Conservation (phyloP, 106 monocot species). For the Posidonia australis region DNA sequence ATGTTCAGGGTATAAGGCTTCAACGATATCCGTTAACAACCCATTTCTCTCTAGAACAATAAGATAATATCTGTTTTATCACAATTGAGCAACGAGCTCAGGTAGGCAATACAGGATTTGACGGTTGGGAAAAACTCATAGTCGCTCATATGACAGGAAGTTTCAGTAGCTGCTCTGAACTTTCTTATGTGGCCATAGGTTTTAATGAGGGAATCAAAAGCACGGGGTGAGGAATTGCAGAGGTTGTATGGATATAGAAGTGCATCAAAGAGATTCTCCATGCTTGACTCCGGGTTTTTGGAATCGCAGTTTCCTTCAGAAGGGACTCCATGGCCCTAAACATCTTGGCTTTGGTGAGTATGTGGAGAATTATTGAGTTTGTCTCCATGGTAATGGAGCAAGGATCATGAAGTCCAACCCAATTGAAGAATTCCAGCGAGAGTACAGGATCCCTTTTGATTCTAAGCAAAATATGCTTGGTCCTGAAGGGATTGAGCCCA, state of each 20-base stretch:
- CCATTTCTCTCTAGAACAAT: constrained; percentile 64
- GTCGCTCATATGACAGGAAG: constrained; percentile 49
- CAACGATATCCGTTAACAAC: constrained; percentile 45
- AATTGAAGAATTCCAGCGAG: constrained; percentile 55
- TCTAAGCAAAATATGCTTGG: constrained; percentile 35
- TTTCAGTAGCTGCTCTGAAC: constrained; percentile 52
- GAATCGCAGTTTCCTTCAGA: constrained; percentile 24
- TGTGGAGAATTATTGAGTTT: constrained; percentile 48
- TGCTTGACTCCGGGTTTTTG: constrained; percentile 10
- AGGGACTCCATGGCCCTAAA: constrained; percentile 42
- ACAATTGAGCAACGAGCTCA: constrained; percentile 42
- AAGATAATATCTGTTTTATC: constrained; percentile 40
- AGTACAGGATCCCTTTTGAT: constrained; percentile 49
- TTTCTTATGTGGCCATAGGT: constrained; percentile 52
- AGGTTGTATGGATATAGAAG: constrained; percentile 45
- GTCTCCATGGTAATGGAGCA: constrained; percentile 26
- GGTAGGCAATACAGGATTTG: constrained; percentile 69
- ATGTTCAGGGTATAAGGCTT: constrained; percentile 78
- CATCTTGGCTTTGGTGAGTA: constrained; percentile 30
- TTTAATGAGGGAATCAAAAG: constrained; percentile 66
- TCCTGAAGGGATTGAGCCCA: constrained; percentile 36
- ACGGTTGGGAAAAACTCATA: constrained; percentile 68
- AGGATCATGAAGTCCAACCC: constrained; percentile 21
- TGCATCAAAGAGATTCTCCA: constrained; percentile 43
- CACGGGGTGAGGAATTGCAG: constrained; percentile 48